phyloP scores from a whole-genome alignment of 2,329 filamentous ascomycete genomes.

The Monilinia laxa region DNA sequence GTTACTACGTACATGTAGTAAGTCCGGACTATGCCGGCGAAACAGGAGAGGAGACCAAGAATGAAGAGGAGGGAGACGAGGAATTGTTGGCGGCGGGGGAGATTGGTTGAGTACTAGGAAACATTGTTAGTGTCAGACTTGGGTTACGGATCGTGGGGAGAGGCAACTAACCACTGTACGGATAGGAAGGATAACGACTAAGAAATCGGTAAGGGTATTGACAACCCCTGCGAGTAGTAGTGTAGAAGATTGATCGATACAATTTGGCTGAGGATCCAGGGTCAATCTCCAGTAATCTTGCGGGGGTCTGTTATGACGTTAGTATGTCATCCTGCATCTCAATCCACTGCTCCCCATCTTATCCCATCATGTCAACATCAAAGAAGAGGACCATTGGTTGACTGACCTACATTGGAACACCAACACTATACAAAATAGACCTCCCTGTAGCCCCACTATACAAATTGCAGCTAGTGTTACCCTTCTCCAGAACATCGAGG shows the following conservation, averaged over 20 bases:
- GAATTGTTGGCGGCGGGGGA: conserved; percentile 49
- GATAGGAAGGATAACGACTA: conserved; percentile 54
- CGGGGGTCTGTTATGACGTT: conserved; percentile 37
- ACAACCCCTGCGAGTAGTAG: conserved; percentile 56
- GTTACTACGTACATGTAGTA: conserved; percentile 42
- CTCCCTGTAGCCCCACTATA: conserved; percentile 32
- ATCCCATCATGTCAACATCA: neutral
- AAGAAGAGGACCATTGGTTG: neutral
- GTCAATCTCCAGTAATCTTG: conserved; percentile 45
- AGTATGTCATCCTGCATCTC: neutral
- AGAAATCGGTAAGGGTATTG: conserved; percentile 60
- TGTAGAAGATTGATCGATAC: conserved; percentile 52
- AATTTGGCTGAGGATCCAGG: conserved; percentile 40
- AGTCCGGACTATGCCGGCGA: conserved; percentile 43
- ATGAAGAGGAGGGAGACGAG: conserved; percentile 51
- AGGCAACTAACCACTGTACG: conserved; percentile 30
- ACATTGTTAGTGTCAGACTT: neutral
- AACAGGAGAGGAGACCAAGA: conserved; percentile 50
- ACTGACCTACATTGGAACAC: conserved; percentile 36
- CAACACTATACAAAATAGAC: conserved; percentile 32
- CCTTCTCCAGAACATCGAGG: conserved; percentile 33
- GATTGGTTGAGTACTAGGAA: conserved; percentile 47
- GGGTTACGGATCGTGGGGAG: neutral
- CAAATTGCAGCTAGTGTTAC: conserved; percentile 29
- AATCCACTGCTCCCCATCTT: neutral